Base-by-base conservation (phyloP, 768 basidiomycete genomes). In the Gymnopilus junonius region DNA sequence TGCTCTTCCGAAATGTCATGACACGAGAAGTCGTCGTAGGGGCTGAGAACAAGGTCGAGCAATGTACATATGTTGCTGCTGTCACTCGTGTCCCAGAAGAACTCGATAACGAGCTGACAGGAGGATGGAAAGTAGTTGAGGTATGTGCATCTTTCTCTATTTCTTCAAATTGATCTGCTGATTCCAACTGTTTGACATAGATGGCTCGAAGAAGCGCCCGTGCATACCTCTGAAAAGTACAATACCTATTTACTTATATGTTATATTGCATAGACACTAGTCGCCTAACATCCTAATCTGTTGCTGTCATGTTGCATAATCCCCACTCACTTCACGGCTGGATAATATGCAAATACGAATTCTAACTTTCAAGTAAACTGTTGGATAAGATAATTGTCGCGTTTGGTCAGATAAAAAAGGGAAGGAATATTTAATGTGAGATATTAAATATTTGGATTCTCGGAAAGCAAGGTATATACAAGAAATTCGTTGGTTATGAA, bases 71-170 rank as follows among this genome's bases (percentile, higher is more conserved):
- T 74, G 92, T 92, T 17, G 94, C 95, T 25, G 95, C 94, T 1
- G 76, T 99, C 63, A 98, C 96, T 17, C 87, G 96, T 27, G 78
- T 94, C 31, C 90, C 93, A 71, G 90, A 91, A 69, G 94, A 98
- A 72, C 79, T 98, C 65, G 88, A 88, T 29, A 93, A 99, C 73
- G 93, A 95, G 74, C 82, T 97, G 46, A 99, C 97, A 0, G 95
- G 94, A 43, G 97, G 97, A 12, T 99, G 97, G 97, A 99, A 98
- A 77, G 87, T 99, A 56, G 85, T 98, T 27, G 97, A 99, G 89
- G 95, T 95, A 72, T 55, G 86, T 78, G 15, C 40, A 29, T 32
- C 27, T 57, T 35, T 20, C 14, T 14, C 32, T 53, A 21, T 35
- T 42, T 17, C 8, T 39, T 25, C 42, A 35, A 11, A 25, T 51